Base-by-base conservation (phyloP, 2,329 filamentous ascomycete genomes). In the Claviceps capensis region DNA sequence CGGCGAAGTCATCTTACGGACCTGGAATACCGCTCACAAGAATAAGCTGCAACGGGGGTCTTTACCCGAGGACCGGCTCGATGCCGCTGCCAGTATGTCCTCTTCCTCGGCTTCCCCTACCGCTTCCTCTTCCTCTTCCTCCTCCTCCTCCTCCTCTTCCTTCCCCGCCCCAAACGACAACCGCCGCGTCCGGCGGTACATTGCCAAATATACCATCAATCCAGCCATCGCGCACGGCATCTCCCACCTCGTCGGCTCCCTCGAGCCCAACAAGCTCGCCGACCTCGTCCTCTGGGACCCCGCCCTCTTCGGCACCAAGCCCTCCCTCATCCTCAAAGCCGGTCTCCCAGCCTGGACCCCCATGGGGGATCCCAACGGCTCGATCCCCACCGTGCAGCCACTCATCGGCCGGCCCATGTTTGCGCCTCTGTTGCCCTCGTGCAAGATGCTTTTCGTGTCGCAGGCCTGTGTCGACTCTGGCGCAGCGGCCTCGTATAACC, bases 21-120 rank as follows among this genome's bases (percentile, higher is more conserved):
- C 91, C 0, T 97, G 91, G 91, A 90, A 96, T 69, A 97, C 91
- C 2, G 91, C 91, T 0, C 88, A 96, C 70, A 96, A 96, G 78
- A 97, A 97, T 67, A 95, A 95, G 69, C 65, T 83, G 17, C 89
- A 96, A 69, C 79, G 90, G 8, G 91, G 91, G 0, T 63, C 68
- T 1, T 69, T 97, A 30, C 72, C 78, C 6, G 86, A 95, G 71
- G 91, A 97, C 9, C 30, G 30, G 3, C 30, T 34, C 30, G 9
- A 34, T 11, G 11, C 30, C 30, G 9, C 30, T 61, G 75, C 84
- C 56, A 86, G 78, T 19, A 22, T 22, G 22, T 2, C 17, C 45
- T 13, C 30, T 2, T n/a, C 43, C 14, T 11, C 43, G 14, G 8
- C 43, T 1, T 84, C 86, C n/a, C 5, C 7, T 61, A 75, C 84